Base-by-base conservation (phyloP, 2,329 filamentous ascomycete species). In the Hirsutella rhossiliensis region DNA sequence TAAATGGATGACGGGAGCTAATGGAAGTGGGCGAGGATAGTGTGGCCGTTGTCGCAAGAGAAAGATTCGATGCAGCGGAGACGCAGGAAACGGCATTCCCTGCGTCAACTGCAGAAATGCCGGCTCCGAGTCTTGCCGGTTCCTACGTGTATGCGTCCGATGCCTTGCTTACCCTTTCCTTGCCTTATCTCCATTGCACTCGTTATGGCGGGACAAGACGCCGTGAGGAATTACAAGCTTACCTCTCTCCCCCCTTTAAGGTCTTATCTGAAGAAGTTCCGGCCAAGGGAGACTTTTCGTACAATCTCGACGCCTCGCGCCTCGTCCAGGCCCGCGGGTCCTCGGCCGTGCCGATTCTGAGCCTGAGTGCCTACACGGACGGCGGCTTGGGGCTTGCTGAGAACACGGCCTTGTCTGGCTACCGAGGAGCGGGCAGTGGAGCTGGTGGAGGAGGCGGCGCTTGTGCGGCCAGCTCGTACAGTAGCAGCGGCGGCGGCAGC, bases 61-160 rank as follows among this genome's bases (percentile, higher is more conserved):
- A 47, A 97, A 97, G 71, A 97, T 97, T 55, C 83, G 87, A 53
- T 97, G 90, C 67, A 94, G 85, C 56, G 90, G 90, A 38, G 87
- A 95, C 58, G 71, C 75, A 30, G 84, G 84, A 29, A 78, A 82
- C 55, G 84, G 83, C n/a, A 66, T 70, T 34, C 80, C 82, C n/a
- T 97, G 90, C 63, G 70, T 75, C 11, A 94, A 89, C 61, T 97
- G 90, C 68, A 83, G 79, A 55, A 78, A 72, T 48, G 82, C 89
- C 43, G 83, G 84, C 12, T 68, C 75, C 23, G 76, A 81, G 19
- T 68, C 73, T 6, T 96, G 90, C 59, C 76, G 82, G 45, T 96
- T 94, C 57, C 69, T 94, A 50, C 76, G 90, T 63, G 90, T 94
- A 71, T 58, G 64, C 4, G 30, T 36, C 13, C n/a, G n/a, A n/a